A percentile compares a stretch with the other conserved stretches of the same genome.
Evolutionary conservation across 306 rosid genomes (phyloP).

Genomic region (Cucurbita ficifolia): DNA sequence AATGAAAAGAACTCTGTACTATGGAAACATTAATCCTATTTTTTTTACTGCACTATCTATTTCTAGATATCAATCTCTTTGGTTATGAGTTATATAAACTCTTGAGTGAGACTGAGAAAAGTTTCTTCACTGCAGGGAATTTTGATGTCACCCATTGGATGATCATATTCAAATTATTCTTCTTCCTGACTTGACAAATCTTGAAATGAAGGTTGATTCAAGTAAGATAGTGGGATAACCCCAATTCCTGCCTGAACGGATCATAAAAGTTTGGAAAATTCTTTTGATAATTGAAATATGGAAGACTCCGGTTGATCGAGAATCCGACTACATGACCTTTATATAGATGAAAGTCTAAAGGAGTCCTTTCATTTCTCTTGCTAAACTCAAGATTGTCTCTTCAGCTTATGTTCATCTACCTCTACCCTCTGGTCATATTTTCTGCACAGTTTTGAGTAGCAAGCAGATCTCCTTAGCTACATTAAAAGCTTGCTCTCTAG

Average conservation of each 20-base stretch:
- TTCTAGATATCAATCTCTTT: background rate
- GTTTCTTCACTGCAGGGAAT: slow-evolving; percentile 18
- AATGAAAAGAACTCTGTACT: background rate
- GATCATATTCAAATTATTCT: slow-evolving; percentile 28
- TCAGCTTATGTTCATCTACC: too few relatives aligned
- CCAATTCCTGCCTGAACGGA: background rate
- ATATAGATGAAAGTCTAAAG: too few relatives aligned
- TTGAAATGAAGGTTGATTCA: slow-evolving; percentile 27
- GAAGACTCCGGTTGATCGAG: too few relatives aligned
- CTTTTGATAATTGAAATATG: background rate
- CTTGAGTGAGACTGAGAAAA: background rate
- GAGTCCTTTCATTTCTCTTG: too few relatives aligned
- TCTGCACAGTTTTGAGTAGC: too few relatives aligned
- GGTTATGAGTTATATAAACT: background rate
- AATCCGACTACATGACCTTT: too few relatives aligned
- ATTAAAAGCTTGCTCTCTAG: too few relatives aligned
- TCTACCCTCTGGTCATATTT: too few relatives aligned
- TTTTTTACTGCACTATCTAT: background rate
- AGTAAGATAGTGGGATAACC: slow-evolving; percentile 16
- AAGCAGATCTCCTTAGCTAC: too few relatives aligned
- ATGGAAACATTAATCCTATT: background rate
- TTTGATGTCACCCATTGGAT: slow-evolving; percentile 27
- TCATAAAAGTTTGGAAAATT: background rate
- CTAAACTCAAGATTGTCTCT: too few relatives aligned
- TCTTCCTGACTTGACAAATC: slow-evolving; percentile 14